A percentile compares a stretch with the other conserved stretches of the same genome.
These are phyloP conservation scores for Sporopachydermia quercuum DNA, from an alignment of 805 yeast genomes.

Conservation along the genomic window DNA sequence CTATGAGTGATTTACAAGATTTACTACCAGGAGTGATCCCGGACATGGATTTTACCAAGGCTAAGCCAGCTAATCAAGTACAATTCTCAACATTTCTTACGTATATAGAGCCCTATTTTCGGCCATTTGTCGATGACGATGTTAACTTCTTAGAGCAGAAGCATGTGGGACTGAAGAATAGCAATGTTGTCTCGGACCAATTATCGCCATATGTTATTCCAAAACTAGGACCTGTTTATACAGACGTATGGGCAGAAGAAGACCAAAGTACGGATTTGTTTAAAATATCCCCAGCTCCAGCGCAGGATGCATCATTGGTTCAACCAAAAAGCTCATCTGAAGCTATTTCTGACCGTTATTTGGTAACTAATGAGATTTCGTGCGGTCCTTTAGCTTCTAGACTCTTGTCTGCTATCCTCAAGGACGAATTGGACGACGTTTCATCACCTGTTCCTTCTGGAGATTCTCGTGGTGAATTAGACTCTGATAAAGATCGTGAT, in stretches of 20 bases:
- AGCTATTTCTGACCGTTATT: conserved; percentile 38
- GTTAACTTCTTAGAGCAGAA: conserved; percentile 53
- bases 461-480: no score
- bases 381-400: conserved; percentile 89
- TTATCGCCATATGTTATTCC: conserved; percentile 66
- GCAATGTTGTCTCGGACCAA: conserved; percentile 18
- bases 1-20: conserved; percentile 58
- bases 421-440: conserved; percentile 6
- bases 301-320: conserved; percentile 23
- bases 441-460: conserved; percentile 5
- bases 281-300: conserved; percentile 34
- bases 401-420: conserved; percentile 61
- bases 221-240: conserved; percentile 68
- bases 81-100: conserved; percentile 80
- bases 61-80: conserved; percentile 80
- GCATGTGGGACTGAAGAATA: conserved; percentile 35
- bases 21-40: conserved; percentile 83
- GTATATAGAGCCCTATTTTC: conserved; percentile 72
- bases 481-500: no score
- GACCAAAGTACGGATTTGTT: conserved; percentile 28
- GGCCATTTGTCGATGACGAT: conserved; percentile 71
- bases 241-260: conserved; percentile 78
- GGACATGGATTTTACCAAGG: conserved; percentile 67
- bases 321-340: conserved; percentile 47
- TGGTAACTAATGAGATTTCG: conserved; percentile 63